Conservation (phyloP, 164 flowering plant species). For the Cinnamomum chago region DNA sequence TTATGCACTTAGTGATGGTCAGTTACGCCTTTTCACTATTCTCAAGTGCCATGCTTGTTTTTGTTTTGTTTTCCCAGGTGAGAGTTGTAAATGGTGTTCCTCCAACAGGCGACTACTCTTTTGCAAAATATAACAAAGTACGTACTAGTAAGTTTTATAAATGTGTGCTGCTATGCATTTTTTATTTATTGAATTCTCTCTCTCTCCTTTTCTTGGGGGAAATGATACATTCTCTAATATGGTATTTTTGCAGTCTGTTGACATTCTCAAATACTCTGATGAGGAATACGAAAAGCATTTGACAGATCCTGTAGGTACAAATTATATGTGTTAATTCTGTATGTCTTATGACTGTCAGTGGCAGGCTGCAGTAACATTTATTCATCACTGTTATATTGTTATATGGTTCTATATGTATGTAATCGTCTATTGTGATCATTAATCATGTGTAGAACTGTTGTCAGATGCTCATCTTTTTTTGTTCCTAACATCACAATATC, state of each 20-base stretch:
- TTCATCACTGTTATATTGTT: too few species aligned
- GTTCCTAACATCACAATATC: background rate
- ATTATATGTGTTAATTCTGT: constrained; percentile 3
- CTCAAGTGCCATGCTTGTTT: background rate
- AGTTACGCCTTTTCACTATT: background rate
- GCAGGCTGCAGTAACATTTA: too few species aligned
- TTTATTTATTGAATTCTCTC: background rate
- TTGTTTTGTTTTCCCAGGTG: constrained; percentile 45
- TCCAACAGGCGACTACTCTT: constrained; percentile 92
- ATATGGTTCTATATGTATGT: too few species aligned
- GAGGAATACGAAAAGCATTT: constrained; percentile 92
- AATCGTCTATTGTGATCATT: too few species aligned
- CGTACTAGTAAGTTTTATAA: background rate
- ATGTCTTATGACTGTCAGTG: background rate
- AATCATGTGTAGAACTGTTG: background rate
- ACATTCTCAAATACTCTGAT: constrained; percentile 75
- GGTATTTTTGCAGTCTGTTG: constrained; percentile 63
- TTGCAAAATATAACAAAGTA: constrained; percentile 98
- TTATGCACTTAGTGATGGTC: background rate
- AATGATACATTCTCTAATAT: background rate
- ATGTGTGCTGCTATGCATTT: background rate
- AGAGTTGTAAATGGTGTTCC: constrained; percentile 94
- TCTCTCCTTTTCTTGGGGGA: background rate
- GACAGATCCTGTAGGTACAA: constrained; percentile 87
- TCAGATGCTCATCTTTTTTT: background rate